Evolutionary conservation across 2,329 filamentous ascomycete genomes (phyloP).

Genomic region (Podosphaera aphanis): DNA sequence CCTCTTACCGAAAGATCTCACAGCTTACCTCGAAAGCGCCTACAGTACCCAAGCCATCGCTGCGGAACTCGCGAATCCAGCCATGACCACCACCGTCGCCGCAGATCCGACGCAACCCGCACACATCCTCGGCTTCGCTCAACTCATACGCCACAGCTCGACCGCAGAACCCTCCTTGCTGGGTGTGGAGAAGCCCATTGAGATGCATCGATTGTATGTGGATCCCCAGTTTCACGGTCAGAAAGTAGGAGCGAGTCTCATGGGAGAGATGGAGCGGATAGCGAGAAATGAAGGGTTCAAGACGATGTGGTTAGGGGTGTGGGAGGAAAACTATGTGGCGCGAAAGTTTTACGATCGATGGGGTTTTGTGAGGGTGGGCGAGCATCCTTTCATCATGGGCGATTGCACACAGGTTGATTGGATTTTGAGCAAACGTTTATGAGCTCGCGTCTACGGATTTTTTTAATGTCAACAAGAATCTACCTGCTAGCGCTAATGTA

Average conservation of each 20-base stretch:
- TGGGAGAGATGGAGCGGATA: constrained; percentile 13
- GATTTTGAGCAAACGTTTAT: constrained; percentile 17
- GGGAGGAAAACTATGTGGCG: constrained; percentile 22
- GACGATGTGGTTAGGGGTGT: constrained; percentile 24
- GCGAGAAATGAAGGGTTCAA: constrained; percentile 18
- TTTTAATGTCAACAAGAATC: too few relatives aligned
- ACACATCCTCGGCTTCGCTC: constrained; percentile 19
- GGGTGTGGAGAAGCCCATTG: constrained; percentile 14
- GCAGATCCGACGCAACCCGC: constrained; percentile 4
- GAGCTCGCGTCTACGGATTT: too few relatives aligned
- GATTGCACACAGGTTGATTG: constrained; percentile 20
- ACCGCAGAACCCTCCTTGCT: constrained; percentile 18
- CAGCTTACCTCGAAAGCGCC: constrained; percentile 18
- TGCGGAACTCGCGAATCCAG: constrained; percentile 11
- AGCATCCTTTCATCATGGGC: constrained; percentile 22
- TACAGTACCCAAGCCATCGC: constrained; percentile 15
- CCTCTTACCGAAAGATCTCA: constrained; percentile 17
- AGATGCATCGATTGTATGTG: constrained; percentile 24
- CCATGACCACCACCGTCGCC: constrained; percentile 14
- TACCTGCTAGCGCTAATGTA: too few relatives aligned
- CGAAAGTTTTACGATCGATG: constrained; percentile 19
- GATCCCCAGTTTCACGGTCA: constrained; percentile 16
- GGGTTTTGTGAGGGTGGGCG: constrained; percentile 20
- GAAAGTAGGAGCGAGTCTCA: constrained; percentile 19
- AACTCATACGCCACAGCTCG: constrained; percentile 17